These are phyloP conservation scores for Cronartium ribicola DNA, from an alignment of 1,284 basidiomycete species.

Conservation along the genomic window DNA sequence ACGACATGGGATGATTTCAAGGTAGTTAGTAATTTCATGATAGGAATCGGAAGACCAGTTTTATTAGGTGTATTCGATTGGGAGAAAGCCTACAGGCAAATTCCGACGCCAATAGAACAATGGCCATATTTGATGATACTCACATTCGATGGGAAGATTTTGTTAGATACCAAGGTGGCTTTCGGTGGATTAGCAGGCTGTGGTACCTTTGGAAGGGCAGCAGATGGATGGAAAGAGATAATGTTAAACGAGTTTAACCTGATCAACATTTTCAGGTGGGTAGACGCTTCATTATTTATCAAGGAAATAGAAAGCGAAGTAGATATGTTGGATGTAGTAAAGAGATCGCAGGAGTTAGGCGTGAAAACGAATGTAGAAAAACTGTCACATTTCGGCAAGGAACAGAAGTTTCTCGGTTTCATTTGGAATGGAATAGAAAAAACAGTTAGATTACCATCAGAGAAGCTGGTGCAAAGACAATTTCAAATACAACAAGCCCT, in stretches of 20 bases:
- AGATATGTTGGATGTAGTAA: background rate
- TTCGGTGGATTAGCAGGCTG: slow-evolving; percentile 9
- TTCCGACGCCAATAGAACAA: slow-evolving; percentile 8
- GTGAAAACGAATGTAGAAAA: slow-evolving; percentile 8
- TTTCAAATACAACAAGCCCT: background rate
- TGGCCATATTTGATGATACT: background rate
- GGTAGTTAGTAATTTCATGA: background rate
- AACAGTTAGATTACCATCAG: background rate
- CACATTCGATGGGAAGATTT: background rate
- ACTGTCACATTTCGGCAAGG: background rate
- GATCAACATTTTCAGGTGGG: background rate
- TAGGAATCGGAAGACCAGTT: too few relatives aligned
- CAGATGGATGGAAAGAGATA: slow-evolving; percentile 6
- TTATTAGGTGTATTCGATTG: slow-evolving; percentile 14
- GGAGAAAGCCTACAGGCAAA: slow-evolving; percentile 9
- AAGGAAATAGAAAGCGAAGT: background rate
- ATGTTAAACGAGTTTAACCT: slow-evolving; percentile 1
- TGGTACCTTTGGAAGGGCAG: background rate
- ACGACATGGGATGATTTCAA: slow-evolving; percentile 8
- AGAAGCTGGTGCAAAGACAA: background rate
- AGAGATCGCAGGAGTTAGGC: background rate
- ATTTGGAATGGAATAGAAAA: slow-evolving; percentile 6
- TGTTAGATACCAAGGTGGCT: background rate
- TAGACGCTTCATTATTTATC: slow-evolving; percentile 13
- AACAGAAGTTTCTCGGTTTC: slow-evolving; percentile 8